Evolutionary conservation across 495 filamentous ascomycete species (phyloP).

Genomic region (Annulohypoxylon moriforme): DNA sequence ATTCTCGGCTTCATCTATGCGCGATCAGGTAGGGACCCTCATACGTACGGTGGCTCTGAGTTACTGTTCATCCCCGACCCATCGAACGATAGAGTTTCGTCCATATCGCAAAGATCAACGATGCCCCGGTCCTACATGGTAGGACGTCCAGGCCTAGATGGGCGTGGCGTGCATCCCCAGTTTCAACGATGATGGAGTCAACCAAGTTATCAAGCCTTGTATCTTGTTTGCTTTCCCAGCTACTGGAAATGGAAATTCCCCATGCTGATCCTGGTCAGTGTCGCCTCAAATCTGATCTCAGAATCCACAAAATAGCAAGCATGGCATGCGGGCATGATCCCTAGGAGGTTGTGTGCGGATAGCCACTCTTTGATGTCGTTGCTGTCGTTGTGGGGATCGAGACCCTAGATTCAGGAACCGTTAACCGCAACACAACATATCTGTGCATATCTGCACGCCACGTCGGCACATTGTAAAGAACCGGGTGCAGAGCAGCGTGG

Average conservation of each 20-base stretch:
- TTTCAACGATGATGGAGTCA: slow-evolving; percentile 36
- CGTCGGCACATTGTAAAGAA: slow-evolving; percentile 45
- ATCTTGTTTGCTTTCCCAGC: slow-evolving; percentile 37
- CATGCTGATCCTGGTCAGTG: slow-evolving; percentile 30
- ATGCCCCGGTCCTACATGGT: slow-evolving; percentile 32
- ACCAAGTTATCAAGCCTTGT: slow-evolving; percentile 33
- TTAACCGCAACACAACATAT: slow-evolving; percentile 25
- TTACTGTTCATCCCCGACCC: slow-evolving; percentile 25
- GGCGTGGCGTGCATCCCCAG: slow-evolving; percentile 33
- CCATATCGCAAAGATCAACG: slow-evolving; percentile 38
- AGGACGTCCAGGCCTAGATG: slow-evolving; percentile 34
- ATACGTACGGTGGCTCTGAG: not conserved
- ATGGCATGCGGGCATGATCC: slow-evolving; percentile 16
- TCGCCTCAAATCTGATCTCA: slow-evolving; percentile 37
- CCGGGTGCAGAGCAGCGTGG: slow-evolving; percentile 36
- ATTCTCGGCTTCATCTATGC: slow-evolving; percentile 17
- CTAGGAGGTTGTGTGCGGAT: slow-evolving; percentile 13
- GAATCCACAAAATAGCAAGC: slow-evolving; percentile 5
- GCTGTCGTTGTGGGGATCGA: slow-evolving; percentile 27
- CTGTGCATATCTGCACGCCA: slow-evolving; percentile 39
- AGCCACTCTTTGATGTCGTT: slow-evolving; percentile 9
- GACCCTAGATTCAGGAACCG: slow-evolving; percentile 41
- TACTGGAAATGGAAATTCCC: slow-evolving; percentile 31
- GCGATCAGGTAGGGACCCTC: slow-evolving; percentile 8
- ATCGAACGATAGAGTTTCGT: slow-evolving; percentile 38